Evolutionary conservation across 2,329 filamentous ascomycete genomes (phyloP).

Genomic region (Apiospora marii): DNA sequence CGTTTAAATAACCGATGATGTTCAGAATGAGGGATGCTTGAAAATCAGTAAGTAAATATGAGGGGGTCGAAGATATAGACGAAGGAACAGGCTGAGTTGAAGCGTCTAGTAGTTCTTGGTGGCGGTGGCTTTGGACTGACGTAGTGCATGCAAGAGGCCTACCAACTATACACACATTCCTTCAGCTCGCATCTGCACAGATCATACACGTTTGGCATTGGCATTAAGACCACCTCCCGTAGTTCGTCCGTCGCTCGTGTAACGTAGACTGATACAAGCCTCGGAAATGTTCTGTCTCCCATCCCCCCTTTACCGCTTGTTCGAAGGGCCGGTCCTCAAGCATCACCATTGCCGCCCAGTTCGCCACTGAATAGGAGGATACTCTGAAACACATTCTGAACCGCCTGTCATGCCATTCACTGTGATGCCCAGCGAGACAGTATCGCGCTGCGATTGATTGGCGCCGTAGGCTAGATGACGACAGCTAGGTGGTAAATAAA

Average conservation of each 20-base stretch:
- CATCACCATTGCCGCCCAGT: background rate
- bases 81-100: background rate
- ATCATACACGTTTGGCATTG: background rate
- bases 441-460: no score
- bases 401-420: background rate
- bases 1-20: background rate
- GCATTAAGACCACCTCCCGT: background rate
- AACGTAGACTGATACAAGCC: background rate
- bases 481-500: no score
- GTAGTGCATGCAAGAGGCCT: background rate
- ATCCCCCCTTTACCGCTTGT: background rate
- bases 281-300: background rate
- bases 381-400: background rate
- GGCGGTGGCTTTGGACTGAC: background rate
- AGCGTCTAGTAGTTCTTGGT: background rate
- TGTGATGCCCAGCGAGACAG: background rate
- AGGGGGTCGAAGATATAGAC: background rate
- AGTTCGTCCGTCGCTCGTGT: background rate
- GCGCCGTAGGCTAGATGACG: no score
- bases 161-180: background rate
- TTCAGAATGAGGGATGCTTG: background rate
- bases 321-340: background rate
- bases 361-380: background rate
- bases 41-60: background rate
- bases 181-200: background rate